A percentile compares a stretch with the other conserved stretches of the same genome.
Evolutionary conservation across 176 grass and related monocot genomes (phyloP).

Genomic region (Chrysopogon serrulatus): DNA sequence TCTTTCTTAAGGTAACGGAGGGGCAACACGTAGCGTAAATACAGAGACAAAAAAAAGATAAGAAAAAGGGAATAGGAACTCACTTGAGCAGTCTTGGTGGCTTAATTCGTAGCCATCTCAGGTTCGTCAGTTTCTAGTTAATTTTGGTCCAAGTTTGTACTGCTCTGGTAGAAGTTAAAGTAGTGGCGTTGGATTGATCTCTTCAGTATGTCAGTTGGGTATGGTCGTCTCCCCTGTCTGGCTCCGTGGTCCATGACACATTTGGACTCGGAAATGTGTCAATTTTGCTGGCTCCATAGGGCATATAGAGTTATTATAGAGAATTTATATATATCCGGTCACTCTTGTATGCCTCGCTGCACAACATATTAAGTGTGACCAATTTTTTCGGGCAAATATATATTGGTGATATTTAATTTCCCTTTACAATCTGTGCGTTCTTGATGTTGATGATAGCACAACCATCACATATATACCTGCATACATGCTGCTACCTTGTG

Average conservation of each 20-base stretch:
- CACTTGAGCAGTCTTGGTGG: not conserved
- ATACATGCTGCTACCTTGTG: not conserved
- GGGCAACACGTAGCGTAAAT: not conserved
- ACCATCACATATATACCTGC: not conserved
- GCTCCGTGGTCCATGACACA: not conserved
- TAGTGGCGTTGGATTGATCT: conserved; percentile 11
- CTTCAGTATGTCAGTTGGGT: not conserved
- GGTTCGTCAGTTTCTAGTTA: not conserved
- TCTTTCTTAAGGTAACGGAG: not conserved
- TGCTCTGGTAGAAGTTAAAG: not conserved
- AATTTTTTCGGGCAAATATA: not conserved
- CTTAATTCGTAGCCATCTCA: not conserved
- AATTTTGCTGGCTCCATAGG: conserved; percentile 16
- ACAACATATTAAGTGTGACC: not conserved
- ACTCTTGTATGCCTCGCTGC: not conserved
- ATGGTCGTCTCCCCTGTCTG: not conserved
- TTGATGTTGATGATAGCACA: not conserved
- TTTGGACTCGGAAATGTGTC: conserved; percentile 23
- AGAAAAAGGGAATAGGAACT: not conserved
- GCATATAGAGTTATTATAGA: not conserved
- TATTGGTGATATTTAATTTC: not conserved
- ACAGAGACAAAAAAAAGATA: not conserved
- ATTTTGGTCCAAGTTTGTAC: not conserved
- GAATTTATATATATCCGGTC: not conserved
- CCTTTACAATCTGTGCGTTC: not conserved